Percentiles rank a stretch among this genome's conserved stretches.
Evolutionary conservation across 306 rosid genomes (phyloP).

Genomic region (Glycyrrhiza uralensis): DNA sequence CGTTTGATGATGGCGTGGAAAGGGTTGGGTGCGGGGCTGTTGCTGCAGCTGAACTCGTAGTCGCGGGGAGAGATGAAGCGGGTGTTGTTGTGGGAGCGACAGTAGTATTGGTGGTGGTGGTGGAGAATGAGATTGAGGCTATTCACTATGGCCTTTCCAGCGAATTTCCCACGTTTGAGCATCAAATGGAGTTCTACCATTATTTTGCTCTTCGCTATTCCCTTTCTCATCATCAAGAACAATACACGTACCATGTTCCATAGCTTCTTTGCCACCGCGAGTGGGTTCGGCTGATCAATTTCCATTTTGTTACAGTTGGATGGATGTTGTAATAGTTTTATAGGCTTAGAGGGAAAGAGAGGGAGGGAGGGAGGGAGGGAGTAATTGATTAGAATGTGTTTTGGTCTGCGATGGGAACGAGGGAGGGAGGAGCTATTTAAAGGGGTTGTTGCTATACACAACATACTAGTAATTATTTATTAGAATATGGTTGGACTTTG

Average conservation of each 20-base stretch:
- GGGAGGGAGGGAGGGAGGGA: not conserved
- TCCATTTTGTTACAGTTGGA: conserved; percentile 68
- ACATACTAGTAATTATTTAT: no score
- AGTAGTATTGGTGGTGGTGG: conserved; percentile 36
- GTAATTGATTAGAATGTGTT: not conserved
- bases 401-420: not conserved
- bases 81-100: conserved; percentile 51
- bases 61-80: conserved; percentile 61
- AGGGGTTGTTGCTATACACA: not conserved
- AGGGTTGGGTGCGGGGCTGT: conserved; percentile 63
- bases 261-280: conserved; percentile 57
- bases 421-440: not conserved
- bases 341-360: no score
- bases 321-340: no score
- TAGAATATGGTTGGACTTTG: not conserved
- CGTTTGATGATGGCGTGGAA: conserved; percentile 35
- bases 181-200: conserved; percentile 46
- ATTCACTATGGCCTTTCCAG: conserved; percentile 56
- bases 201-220: conserved; percentile 67
- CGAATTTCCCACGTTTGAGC: conserved; percentile 69
- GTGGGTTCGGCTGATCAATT: conserved; percentile 44
- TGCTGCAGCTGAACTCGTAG: conserved; percentile 94
- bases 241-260: conserved; percentile 61
- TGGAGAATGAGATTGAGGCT: conserved; percentile 45
- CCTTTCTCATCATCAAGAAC: conserved; percentile 67